A percentile compares a stretch with the other conserved stretches of the same genome.
Conservation (phyloP, 495 filamentous ascomycete genomes). For the Podospora pseudocomata region DNA sequence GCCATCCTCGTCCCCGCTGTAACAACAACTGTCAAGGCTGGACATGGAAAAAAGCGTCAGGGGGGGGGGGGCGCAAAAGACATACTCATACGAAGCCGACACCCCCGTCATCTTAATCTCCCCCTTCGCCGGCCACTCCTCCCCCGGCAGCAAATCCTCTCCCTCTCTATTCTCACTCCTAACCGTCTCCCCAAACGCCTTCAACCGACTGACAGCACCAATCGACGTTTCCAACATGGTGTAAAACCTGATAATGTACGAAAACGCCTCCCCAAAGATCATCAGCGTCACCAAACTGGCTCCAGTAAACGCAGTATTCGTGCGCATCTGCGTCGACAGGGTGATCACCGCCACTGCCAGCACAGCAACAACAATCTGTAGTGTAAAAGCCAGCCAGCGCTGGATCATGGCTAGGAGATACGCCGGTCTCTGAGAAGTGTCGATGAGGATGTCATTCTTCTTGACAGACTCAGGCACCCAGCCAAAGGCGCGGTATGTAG, state of each 20-base stretch:
- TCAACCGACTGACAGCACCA: constrained; percentile 47
- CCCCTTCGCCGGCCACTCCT: constrained; percentile 26
- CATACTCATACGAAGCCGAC: constrained; percentile 27
- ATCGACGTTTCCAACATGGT: constrained; percentile 51
- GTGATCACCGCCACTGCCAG: constrained; percentile 42
- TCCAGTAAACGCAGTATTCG: constrained; percentile 33
- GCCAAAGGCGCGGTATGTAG: constrained; percentile 50
- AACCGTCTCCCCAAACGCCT: constrained; percentile 37
- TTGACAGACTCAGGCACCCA: constrained; percentile 43
- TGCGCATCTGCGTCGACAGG: constrained; percentile 22
- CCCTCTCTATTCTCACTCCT: constrained; percentile 20
- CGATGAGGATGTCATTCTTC: constrained; percentile 50
- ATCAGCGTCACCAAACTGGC: constrained; percentile 27
- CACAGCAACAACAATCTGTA: constrained; percentile 44
- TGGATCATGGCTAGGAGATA: constrained; percentile 55
- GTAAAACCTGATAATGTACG: constrained; percentile 31
- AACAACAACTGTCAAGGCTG: not conserved
- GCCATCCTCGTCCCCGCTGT: not conserved
- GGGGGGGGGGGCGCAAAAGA: not conserved
- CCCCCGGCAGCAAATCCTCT: constrained; percentile 22
- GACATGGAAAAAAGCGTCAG: not conserved
- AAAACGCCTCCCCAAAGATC: constrained; percentile 25
- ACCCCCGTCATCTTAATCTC: constrained; percentile 24
- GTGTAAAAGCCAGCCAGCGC: constrained; percentile 48
- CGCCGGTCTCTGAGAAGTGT: constrained; percentile 48